Conservation (phyloP, 768 basidiomycete species). For the Mycena indigotica region DNA sequence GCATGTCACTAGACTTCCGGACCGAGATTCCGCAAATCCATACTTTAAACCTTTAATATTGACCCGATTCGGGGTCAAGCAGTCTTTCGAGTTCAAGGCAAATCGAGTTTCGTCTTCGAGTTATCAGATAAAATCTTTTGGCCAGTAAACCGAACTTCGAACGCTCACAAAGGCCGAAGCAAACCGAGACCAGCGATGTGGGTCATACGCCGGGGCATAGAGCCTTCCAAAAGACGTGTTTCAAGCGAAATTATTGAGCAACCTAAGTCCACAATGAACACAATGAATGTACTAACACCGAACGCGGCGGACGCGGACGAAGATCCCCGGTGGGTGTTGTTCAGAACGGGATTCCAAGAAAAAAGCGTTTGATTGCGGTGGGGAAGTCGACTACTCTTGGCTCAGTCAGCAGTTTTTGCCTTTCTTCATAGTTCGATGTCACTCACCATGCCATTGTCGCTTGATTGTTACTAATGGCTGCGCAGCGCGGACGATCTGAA, state of each 20-base stretch:
- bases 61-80: slow-evolving; percentile 27
- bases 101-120: too few species aligned
- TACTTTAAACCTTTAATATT: background rate
- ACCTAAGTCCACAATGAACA: slow-evolving; percentile 28
- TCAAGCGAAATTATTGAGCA: slow-evolving; percentile 28
- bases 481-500: background rate
- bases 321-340: background rate
- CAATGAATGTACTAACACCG: slow-evolving; percentile 24
- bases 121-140: too few species aligned
- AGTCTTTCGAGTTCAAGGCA: slow-evolving; percentile 31
- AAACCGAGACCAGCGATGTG: slow-evolving; percentile 20
- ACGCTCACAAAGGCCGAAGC: slow-evolving; percentile 18
- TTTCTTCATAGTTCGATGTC: too few species aligned
- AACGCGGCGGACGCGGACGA: slow-evolving; percentile 17
- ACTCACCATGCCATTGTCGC: background rate
- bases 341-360: background rate
- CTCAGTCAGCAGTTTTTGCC: too few species aligned
- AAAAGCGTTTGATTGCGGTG: background rate
- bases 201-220: slow-evolving; percentile 23
- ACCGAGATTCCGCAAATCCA: background rate
- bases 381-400: background rate
- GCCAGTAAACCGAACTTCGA: too few species aligned
- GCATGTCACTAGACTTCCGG: background rate
- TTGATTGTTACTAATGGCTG: background rate
- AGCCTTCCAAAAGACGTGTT: slow-evolving; percentile 33